Base-by-base conservation (phyloP, 345 rosid genomes). In the Acer negundo region DNA sequence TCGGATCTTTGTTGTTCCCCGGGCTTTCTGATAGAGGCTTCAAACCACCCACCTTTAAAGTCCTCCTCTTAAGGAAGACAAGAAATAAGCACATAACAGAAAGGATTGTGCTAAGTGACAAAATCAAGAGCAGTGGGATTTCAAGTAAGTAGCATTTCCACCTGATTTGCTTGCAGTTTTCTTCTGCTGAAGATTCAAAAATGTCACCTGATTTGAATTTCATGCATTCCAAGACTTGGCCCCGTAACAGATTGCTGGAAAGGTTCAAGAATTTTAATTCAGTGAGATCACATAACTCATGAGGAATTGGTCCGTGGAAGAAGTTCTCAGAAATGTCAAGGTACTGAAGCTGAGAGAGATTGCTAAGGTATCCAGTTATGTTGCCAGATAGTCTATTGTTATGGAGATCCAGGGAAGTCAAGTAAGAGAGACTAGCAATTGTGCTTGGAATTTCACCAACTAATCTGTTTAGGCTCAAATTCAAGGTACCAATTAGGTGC, bases 321-420 rank as follows among this genome's bases (percentile, higher is more conserved):
- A 23, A 46, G 56, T 74, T 74, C 46, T 74, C 77, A 47, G 77
- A 74, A 74, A 74, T 63, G 44, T 74, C 77, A 63, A 74, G 77
- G 61, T 74, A 63, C 69, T 74, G 77, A 63, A 74, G 77, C 61
- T 62, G 77, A 42, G 77, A 74, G 46, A 74, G 77, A 24, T 47
- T 74, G 58, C 70, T 46, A 68, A 74, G 77, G 28, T 24, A 62
- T 64, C 62, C 17, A 47, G 77, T 24, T 74, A 74, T 62, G 65
- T 23, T 63, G 61, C 77, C 77, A 0, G 77, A 62, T 5, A 63
- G 67, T 44, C 46, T 74, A 46, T 74, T 74, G 13, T 46, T 62
- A 26, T 63, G 77, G 59, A 74, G 69, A 46, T 47, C 77, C 16
- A 63, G 10, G 69, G 69, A 62, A 62, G 61, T 74, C 69, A 62